Conservation (phyloP, 805 yeast genomes). For the Lipomyces chichibuensis region DNA sequence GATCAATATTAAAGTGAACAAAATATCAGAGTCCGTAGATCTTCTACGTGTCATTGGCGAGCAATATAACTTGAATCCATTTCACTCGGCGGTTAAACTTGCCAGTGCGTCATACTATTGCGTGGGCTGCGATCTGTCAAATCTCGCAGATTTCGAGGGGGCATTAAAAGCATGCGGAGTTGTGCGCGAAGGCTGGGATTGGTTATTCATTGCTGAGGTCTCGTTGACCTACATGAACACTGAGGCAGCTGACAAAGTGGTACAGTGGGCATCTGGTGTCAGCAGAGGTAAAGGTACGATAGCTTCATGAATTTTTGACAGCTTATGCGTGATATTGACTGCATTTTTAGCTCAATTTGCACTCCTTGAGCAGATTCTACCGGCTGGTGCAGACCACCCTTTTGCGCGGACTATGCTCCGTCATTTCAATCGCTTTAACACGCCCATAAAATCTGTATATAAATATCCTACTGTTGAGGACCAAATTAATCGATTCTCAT, state of each 20-base stretch:
- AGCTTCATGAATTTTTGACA: background rate
- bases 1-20: slow-evolving; percentile 56
- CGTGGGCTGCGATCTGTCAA: slow-evolving; percentile 68
- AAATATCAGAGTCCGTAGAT: slow-evolving; percentile 56
- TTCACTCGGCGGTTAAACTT: slow-evolving; percentile 31
- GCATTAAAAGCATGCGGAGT: slow-evolving; percentile 35
- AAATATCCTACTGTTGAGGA: slow-evolving; percentile 55
- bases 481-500: slow-evolving; percentile 56
- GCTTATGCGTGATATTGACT: background rate
- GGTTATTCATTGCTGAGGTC: slow-evolving; percentile 76
- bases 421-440: slow-evolving; percentile 66
- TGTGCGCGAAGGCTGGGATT: slow-evolving; percentile 24
- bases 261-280: slow-evolving; percentile 50
- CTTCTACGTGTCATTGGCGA: slow-evolving; percentile 40
- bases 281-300: slow-evolving; percentile 45
- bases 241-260: slow-evolving; percentile 63
- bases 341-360: slow-evolving; percentile 54
- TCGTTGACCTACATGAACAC: slow-evolving; percentile 80
- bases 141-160: slow-evolving; percentile 45
- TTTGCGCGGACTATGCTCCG: slow-evolving; percentile 74
- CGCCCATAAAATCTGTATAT: slow-evolving; percentile 69
- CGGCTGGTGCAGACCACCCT: slow-evolving; percentile 63
- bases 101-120: slow-evolving; percentile 56
- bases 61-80: background rate
- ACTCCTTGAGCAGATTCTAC: slow-evolving; percentile 71